A percentile compares a stretch with the other conserved stretches of the same genome.
Conservation (phyloP, 2,329 filamentous ascomycete genomes). For the Aspergillus sp. region DNA sequence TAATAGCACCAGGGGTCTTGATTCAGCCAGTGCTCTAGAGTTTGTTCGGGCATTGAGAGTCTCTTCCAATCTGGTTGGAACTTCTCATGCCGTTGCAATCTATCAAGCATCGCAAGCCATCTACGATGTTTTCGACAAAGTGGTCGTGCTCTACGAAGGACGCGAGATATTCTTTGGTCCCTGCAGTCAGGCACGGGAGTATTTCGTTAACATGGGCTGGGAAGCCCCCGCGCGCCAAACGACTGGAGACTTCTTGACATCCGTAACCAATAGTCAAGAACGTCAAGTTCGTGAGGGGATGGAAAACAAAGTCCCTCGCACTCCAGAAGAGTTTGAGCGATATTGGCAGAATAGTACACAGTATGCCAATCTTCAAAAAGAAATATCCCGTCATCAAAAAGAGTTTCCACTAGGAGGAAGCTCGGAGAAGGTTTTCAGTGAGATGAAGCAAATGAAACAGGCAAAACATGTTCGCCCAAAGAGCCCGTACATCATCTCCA, state of each 20-base stretch:
- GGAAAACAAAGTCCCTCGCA: slow-evolving; percentile 59
- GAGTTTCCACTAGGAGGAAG: slow-evolving; percentile 29
- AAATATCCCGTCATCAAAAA: slow-evolving; percentile 30
- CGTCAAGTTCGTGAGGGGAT: slow-evolving; percentile 53
- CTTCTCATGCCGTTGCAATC: slow-evolving; percentile 53
- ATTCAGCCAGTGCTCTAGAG: slow-evolving; percentile 54
- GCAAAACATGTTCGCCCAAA: slow-evolving; percentile 33
- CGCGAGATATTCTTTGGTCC: slow-evolving; percentile 73
- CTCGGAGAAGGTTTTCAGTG: slow-evolving; percentile 24
- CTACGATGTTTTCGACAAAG: slow-evolving; percentile 68
- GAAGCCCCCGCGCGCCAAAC: slow-evolving; percentile 63
- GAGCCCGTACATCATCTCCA: slow-evolving; percentile 72
- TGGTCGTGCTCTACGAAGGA: slow-evolving; percentile 69
- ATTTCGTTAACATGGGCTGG: slow-evolving; percentile 67
- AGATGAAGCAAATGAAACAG: slow-evolving; percentile 27
- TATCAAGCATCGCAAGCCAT: slow-evolving; percentile 51
- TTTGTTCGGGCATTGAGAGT: slow-evolving; percentile 52
- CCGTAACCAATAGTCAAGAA: slow-evolving; percentile 61
- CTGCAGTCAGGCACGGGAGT: slow-evolving; percentile 54
- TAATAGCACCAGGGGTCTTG: slow-evolving; percentile 49
- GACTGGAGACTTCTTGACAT: slow-evolving; percentile 65
- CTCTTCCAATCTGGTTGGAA: slow-evolving; percentile 46
- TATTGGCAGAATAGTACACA: slow-evolving; percentile 41
- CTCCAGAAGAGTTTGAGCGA: slow-evolving; percentile 61
- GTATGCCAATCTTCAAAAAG: slow-evolving; percentile 24